A percentile compares a stretch with the other conserved stretches of the same genome.
Evolutionary conservation across 2,329 filamentous ascomycete genomes (phyloP).

Genomic region (Domatiomyces catenatus): DNA sequence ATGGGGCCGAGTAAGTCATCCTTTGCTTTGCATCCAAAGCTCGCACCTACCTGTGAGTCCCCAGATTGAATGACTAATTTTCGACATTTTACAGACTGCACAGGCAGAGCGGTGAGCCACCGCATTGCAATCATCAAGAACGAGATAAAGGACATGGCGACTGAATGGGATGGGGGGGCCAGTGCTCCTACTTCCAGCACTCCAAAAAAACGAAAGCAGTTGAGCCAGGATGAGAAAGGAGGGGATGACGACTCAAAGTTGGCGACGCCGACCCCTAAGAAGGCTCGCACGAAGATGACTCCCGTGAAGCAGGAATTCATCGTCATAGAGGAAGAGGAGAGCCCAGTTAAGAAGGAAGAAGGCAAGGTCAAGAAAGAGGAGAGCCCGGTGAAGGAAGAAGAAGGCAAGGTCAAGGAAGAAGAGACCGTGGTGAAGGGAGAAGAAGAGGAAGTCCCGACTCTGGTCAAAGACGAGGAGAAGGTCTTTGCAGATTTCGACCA

Average conservation of each 20-base stretch:
- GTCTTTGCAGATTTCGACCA: no score
- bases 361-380: no score
- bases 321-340: background rate
- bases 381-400: no score
- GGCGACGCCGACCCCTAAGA: background rate
- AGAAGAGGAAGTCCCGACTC: no score
- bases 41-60: background rate
- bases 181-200: background rate
- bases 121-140: conserved; percentile 3
- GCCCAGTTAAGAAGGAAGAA: background rate
- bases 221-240: background rate
- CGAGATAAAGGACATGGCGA: background rate
- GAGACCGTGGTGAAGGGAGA: no score
- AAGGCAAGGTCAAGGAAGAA: no score
- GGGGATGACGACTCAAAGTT: background rate
- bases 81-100: conserved; percentile 5
- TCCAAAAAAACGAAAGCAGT: conserved; percentile 1
- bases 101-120: conserved; percentile 7
- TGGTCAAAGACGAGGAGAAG: no score
- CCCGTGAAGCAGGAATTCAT: conserved; percentile 3
- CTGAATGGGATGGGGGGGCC: background rate
- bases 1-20: conserved; percentile 1
- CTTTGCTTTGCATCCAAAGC: background rate
- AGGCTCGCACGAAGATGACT: background rate
- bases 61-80: background rate